These are phyloP conservation scores for Curvularia sp. DNA, from an alignment of 2,329 filamentous ascomycete species.

Conservation along the genomic window DNA sequence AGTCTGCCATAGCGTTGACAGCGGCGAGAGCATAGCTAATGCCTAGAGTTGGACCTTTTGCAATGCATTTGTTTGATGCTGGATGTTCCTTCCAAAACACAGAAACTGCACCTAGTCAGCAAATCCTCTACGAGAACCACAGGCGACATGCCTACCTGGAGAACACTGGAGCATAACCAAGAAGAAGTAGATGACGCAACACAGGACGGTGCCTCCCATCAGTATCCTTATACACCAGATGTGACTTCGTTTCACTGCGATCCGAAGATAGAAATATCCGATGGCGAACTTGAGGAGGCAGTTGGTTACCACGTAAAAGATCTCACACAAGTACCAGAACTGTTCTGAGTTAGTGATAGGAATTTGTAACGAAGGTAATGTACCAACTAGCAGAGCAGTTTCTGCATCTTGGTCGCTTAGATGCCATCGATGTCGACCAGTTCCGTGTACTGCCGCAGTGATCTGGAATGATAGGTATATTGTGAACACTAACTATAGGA, in stretches of 20 bases:
- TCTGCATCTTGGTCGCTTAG: constrained; percentile 40
- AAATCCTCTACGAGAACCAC: background rate
- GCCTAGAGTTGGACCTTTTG: constrained; percentile 56
- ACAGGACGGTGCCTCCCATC: constrained; percentile 55
- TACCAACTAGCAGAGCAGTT: constrained; percentile 40
- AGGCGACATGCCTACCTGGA: constrained; percentile 41
- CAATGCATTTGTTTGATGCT: constrained; percentile 52
- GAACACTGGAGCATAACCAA: constrained; percentile 61
- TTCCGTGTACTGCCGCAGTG: constrained; percentile 50
- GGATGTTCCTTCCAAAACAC: constrained; percentile 59
- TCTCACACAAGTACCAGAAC: constrained; percentile 64
- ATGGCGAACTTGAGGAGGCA: constrained; percentile 60
- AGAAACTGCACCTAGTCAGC: constrained; percentile 38
- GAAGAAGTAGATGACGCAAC: constrained; percentile 59
- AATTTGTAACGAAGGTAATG: background rate
- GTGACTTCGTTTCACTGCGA: constrained; percentile 57
- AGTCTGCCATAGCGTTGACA: constrained; percentile 43
- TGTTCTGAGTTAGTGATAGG: constrained; percentile 28
- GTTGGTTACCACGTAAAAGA: constrained; percentile 60
- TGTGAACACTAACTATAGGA: constrained; percentile 46
- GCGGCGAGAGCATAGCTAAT: constrained; percentile 55
- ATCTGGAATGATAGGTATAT: constrained; percentile 52
- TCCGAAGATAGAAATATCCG: constrained; percentile 61
- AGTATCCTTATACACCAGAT: constrained; percentile 56
- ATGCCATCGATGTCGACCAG: constrained; percentile 48